phyloP scores from a whole-genome alignment of 2,329 filamentous ascomycete genomes.

The Lasiodiplodia sp. region DNA sequence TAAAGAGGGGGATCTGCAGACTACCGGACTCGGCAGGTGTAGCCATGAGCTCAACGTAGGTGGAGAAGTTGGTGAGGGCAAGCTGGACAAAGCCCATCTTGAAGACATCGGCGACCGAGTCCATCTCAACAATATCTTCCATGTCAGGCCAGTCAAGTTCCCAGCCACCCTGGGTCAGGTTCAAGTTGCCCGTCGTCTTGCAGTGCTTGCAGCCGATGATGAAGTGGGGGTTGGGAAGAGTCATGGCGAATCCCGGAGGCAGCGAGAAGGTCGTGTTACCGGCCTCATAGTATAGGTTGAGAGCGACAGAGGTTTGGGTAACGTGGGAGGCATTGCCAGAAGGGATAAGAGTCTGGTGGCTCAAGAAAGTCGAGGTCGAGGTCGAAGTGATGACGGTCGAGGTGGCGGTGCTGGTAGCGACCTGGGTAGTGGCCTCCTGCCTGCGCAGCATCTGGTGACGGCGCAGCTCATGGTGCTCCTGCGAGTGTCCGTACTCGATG shows the following conservation, averaged over 20 bases:
- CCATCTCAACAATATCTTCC: conserved; percentile 37
- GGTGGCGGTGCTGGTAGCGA: background rate
- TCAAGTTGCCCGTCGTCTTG: conserved; percentile 41
- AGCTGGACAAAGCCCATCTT: conserved; percentile 45
- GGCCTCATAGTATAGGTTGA: conserved; percentile 37
- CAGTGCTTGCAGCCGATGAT: conserved; percentile 48
- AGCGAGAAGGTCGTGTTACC: conserved; percentile 39
- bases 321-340: conserved; percentile 34
- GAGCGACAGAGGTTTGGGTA: conserved; percentile 31
- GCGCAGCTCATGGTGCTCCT: conserved; percentile 41
- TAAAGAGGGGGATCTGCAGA: conserved; percentile 37
- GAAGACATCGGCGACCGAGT: conserved; percentile 41
- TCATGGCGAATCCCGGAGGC: conserved; percentile 31
- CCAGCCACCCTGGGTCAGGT: conserved; percentile 43
- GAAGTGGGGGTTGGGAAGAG: conserved; percentile 34
- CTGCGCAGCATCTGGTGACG: background rate
- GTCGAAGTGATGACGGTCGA: background rate
- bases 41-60: conserved; percentile 45
- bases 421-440: background rate
- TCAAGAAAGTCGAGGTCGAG: conserved; percentile 26
- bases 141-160: conserved; percentile 39
- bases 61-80: conserved; percentile 39
- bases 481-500: conserved; percentile 43
- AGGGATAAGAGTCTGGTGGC: conserved; percentile 35
- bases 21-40: conserved; percentile 37